Evolutionary conservation across 441 rosid species (phyloP), one percentile per base, ranked within the genome.

Genomic region (Melastoma candidum): DNA sequence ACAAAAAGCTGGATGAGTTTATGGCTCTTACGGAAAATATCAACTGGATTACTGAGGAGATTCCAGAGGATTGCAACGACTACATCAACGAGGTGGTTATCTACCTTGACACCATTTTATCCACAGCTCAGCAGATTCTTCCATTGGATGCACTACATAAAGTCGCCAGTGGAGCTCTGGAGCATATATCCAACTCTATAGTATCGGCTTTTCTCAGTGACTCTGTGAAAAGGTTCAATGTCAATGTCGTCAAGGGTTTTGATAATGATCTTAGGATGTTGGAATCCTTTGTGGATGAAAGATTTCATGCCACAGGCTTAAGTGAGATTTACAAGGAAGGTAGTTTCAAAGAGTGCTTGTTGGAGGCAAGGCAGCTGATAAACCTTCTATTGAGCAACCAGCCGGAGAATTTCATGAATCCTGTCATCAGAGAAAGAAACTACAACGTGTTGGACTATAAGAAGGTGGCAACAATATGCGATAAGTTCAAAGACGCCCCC

Each of bases 321-420:
- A 81, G 73, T 51, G 94, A 82, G 68, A 59, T 77, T 17, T 79
- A 84, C 68, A 82, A 72, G 61, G 89, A 81, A 24, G 85, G 87
- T 44, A 78, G 83, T 59, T 92, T 88, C 53, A 78, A 79, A 66
- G 73, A 75, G 36, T 82, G 74, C 65, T 67, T 92, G 71, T 45
- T 85, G 24, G 95, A 92, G 75, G 92, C 94, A 2, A 75, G 97
- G 17, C 97, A 92, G 59, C 62, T 92, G 72, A 72, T 92, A 59
- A 85, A 84, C 64, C 81, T 92, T 64, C 67, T 92, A 70, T 73
- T 80, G 43, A 88, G 95, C 76, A 88, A 85, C 65, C 94, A 82
- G 63, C 95, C 98, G 0, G 98, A 92, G 77, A 84, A 77, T 71
- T 92, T 92, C 82, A 74, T 82, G 95, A 84, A 92, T 59, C 98